Percentiles rank a stretch among this genome's conserved stretches.
These are phyloP conservation scores for Fusarium zealandicum DNA, from an alignment of 2,329 filamentous ascomycete genomes.

Conservation along the genomic window DNA sequence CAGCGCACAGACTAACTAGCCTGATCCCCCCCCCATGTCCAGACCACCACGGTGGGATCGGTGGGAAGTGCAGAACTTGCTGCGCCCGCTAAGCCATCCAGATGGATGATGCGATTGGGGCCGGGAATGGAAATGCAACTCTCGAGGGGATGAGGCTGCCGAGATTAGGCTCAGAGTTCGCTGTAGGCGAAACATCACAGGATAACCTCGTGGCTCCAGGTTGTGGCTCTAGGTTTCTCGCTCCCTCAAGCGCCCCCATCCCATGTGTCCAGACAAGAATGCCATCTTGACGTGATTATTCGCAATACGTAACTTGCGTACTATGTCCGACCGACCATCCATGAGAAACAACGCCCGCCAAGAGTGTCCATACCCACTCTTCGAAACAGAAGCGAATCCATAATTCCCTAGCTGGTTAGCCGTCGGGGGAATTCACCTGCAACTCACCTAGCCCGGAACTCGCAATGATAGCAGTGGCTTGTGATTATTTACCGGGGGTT, in stretches of 20 bases:
- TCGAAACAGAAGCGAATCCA: too few species aligned
- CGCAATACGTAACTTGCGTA: too few species aligned
- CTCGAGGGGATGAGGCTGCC: background rate
- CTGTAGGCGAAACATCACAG: background rate
- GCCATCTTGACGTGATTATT: slow-evolving; percentile 6
- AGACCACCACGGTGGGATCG: slow-evolving; percentile 7
- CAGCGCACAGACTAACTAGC: slow-evolving; percentile 19
- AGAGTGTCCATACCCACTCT: slow-evolving; percentile 3
- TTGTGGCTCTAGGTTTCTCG: slow-evolving; percentile 10
- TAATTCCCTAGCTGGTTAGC: too few species aligned
- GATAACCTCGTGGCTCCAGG: slow-evolving; percentile 6
- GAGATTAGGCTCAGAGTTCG: slow-evolving; percentile 9
- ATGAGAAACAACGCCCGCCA: too few species aligned
- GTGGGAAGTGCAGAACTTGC: background rate
- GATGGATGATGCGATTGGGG: background rate
- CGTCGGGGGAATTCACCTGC: background rate
- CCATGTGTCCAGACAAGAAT: slow-evolving; percentile 17
- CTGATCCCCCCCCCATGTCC: background rate
- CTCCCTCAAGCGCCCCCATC: background rate
- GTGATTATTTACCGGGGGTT: too few species aligned
- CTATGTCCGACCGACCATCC: too few species aligned
- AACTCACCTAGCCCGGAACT: background rate
- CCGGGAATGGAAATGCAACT: too few species aligned
- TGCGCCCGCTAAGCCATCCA: background rate
- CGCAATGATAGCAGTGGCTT: too few species aligned